A percentile compares a stretch with the other conserved stretches of the same genome.
These are phyloP conservation scores for Naganishia randhawae DNA, from an alignment of 768 basidiomycete genomes.

Conservation along the genomic window DNA sequence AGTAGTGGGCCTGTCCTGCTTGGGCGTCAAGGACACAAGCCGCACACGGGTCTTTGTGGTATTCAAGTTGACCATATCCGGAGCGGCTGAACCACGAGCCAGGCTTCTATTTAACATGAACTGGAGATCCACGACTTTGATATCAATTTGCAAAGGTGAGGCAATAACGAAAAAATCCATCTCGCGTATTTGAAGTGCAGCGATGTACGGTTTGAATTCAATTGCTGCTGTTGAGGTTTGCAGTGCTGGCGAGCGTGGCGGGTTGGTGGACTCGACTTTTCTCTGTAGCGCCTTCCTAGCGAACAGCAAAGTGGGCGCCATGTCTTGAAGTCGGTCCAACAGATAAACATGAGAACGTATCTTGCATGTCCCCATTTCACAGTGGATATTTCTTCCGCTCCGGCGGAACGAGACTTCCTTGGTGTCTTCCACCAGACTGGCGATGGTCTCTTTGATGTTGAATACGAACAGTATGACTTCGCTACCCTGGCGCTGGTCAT, in stretches of 20 bases:
- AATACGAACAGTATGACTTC: neutral
- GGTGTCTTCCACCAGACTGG: neutral
- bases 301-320: neutral
- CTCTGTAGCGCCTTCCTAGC: neutral
- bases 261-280: too few species aligned
- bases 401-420: neutral
- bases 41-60: conserved; percentile 11
- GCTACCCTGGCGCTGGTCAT: conserved; percentile 6
- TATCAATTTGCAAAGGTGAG: conserved; percentile 1
- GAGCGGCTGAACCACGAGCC: neutral
- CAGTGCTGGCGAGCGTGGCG: too few species aligned
- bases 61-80: conserved; percentile 12
- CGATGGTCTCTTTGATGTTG: neutral
- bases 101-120: neutral
- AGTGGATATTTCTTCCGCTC: neutral
- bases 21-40: neutral
- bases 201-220: neutral
- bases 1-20: neutral
- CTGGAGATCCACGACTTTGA: conserved; percentile 5
- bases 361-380: conserved; percentile 1
- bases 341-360: conserved; percentile 3
- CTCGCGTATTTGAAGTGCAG: conserved; percentile 4
- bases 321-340: conserved; percentile 9
- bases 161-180: neutral
- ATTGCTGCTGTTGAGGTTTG: neutral